Evolutionary conservation across 2,329 filamentous ascomycete species (phyloP).

Genomic region (Talaromyces albobiverticillius): DNA sequence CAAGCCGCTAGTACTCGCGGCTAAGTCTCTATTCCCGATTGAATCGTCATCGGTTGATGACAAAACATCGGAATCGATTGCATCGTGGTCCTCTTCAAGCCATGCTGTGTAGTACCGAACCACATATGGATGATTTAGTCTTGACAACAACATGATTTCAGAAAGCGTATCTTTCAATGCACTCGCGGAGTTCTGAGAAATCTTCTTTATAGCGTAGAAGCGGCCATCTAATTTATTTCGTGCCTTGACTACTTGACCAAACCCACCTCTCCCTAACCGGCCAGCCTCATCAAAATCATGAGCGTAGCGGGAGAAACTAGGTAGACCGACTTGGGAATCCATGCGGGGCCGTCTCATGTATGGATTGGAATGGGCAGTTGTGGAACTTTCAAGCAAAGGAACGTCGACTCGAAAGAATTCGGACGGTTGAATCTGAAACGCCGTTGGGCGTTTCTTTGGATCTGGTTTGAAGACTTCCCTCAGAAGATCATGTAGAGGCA

Average conservation of each 20-base stretch:
- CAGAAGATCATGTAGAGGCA: constrained; percentile 74
- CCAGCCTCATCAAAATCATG: constrained; percentile 91
- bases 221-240: constrained; percentile 91
- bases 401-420: constrained; percentile 43
- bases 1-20: constrained; percentile 73
- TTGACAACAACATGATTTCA: constrained; percentile 85
- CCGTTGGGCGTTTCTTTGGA: constrained; percentile 77
- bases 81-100: constrained; percentile 67
- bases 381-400: constrained; percentile 34
- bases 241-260: constrained; percentile 93
- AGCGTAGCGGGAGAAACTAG: constrained; percentile 69
- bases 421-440: constrained; percentile 67
- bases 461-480: constrained; percentile 81
- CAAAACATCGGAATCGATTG: constrained; percentile 41
- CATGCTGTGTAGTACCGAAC: constrained; percentile 95
- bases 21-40: constrained; percentile 42
- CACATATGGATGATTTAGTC: constrained; percentile 82
- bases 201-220: constrained; percentile 96
- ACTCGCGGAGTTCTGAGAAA: constrained; percentile 74
- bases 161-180: constrained; percentile 64
- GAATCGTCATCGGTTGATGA: constrained; percentile 56
- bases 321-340: constrained; percentile 59
- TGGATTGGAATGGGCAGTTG: constrained; percentile 39
- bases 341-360: constrained; percentile 54
- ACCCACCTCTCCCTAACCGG: constrained; percentile 85